Conservation (phyloP, 2,329 filamentous ascomycete species). For the Ceratocystis colombiana region DNA sequence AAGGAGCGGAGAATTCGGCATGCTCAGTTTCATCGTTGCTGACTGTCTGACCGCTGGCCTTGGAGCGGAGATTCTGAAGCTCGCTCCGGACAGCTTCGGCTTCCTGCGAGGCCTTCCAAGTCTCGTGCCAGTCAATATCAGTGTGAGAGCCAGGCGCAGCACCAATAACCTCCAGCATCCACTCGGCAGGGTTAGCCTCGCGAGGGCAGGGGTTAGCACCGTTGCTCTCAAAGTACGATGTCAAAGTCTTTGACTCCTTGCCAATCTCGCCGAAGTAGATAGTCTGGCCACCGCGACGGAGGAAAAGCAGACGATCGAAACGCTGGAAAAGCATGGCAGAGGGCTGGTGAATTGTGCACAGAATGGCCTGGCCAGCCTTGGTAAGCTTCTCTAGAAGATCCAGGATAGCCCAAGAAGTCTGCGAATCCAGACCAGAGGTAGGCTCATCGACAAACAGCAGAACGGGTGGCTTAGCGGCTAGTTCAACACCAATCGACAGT, state of each 20-base stretch:
- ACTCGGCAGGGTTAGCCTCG: slow-evolving; percentile 71
- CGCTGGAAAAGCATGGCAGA: slow-evolving; percentile 89
- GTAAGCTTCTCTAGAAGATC: slow-evolving; percentile 82
- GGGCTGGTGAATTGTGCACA: slow-evolving; percentile 98
- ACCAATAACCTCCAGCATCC: slow-evolving; percentile 57
- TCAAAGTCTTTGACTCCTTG: slow-evolving; percentile 56
- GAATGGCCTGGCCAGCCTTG: slow-evolving; percentile 78
- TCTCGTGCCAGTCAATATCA: slow-evolving; percentile 55
- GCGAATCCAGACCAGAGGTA: slow-evolving; percentile 84
- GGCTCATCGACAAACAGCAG: slow-evolving; percentile 91
- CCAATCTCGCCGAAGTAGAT: slow-evolving; percentile 78
- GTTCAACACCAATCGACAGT: slow-evolving; percentile 89
- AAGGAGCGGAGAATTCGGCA: slow-evolving; percentile 69
- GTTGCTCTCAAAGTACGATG: slow-evolving; percentile 65
- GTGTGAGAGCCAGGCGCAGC: slow-evolving; percentile 54
- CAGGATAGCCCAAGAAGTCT: slow-evolving; percentile 87
- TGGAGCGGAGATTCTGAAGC: slow-evolving; percentile 46
- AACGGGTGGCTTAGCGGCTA: slow-evolving; percentile 81
- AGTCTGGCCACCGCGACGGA: slow-evolving; percentile 63
- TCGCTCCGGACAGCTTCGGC: slow-evolving; percentile 47
- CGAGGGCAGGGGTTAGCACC: slow-evolving; percentile 54
- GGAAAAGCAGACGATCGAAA: slow-evolving; percentile 71
- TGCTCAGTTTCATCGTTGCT: slow-evolving; percentile 29
- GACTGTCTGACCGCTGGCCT: slow-evolving; percentile 29
- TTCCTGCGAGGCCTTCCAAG: slow-evolving; percentile 52